A percentile compares a stretch with the other conserved stretches of the same genome.
Conservation (phyloP, 495 filamentous ascomycete genomes). For the Neurospora sp. region DNA sequence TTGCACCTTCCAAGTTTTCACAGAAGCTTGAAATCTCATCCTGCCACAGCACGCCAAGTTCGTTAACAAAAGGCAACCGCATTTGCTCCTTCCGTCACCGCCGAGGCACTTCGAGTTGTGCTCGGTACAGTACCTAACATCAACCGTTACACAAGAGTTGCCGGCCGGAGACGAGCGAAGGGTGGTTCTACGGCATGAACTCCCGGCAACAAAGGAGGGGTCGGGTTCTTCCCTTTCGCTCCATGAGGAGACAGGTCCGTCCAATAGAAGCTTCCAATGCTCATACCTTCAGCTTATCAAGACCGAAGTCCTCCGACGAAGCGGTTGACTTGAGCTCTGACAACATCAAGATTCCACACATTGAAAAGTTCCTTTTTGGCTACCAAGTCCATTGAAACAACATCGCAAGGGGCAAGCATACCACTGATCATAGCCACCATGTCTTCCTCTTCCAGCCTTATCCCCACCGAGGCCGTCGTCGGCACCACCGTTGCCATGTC, state of each 20-base stretch:
- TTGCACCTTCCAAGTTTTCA: too few species aligned
- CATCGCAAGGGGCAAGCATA: too few species aligned
- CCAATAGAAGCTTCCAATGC: not conserved
- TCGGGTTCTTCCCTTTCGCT: too few species aligned
- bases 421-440: not conserved
- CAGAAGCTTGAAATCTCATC: too few species aligned
- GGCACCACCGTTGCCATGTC: conserved; percentile 31
- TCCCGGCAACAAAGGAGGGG: not conserved
- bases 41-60: too few species aligned
- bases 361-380: not conserved
- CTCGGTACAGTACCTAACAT: not conserved
- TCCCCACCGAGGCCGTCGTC: conserved; percentile 20
- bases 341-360: not conserved
- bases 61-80: too few species aligned
- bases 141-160: not conserved
- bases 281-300: not conserved
- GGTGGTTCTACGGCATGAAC: not conserved
- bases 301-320: not conserved
- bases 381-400: not conserved
- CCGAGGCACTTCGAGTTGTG: too few species aligned
- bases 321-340: not conserved
- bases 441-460: not conserved
- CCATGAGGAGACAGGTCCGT: not conserved
- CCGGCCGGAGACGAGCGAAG: not conserved
- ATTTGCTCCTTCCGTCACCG: too few species aligned